Percentiles rank a stretch among this genome's conserved stretches.
These are phyloP conservation scores for Babesia microti DNA, from an alignment of 169 alveolate species.

Conservation along the genomic window DNA sequence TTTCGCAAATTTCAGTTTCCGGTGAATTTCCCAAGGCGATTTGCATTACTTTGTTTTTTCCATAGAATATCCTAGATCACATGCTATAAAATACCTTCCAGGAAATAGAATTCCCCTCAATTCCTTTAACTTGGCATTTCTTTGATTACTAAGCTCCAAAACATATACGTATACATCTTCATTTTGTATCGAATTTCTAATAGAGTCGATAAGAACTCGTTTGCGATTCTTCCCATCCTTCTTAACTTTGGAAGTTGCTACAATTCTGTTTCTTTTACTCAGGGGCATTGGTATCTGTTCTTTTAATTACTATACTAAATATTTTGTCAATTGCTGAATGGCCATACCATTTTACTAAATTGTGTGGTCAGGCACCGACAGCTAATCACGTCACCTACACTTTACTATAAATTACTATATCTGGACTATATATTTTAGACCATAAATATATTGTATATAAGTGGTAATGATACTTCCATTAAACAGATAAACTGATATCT, in stretches of 20 bases:
- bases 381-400: no score
- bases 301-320: no score
- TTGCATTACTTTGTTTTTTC: conserved; percentile 60
- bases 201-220: conserved; percentile 15
- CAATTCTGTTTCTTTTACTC: conserved; percentile 20
- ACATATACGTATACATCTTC: conserved; percentile 36
- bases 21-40: conserved; percentile 55
- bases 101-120: conserved; percentile 43
- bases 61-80: conserved; percentile 30
- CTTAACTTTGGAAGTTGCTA: conserved; percentile 14
- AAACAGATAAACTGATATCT: no score
- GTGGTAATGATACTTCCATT: no score
- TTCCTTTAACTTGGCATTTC: conserved; percentile 49
- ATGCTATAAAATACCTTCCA: conserved; percentile 22
- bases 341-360: no score
- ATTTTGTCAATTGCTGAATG: no score
- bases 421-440: no score
- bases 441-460: no score
- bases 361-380: no score
- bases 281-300: no score
- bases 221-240: conserved; percentile 32
- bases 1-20: conserved; percentile 33
- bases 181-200: conserved; percentile 13
- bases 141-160: conserved; percentile 43
- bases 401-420: no score